These are phyloP conservation scores for Casaregolazyma lundiana DNA, from an alignment of 1,139 yeast genomes.

Conservation along the genomic window DNA sequence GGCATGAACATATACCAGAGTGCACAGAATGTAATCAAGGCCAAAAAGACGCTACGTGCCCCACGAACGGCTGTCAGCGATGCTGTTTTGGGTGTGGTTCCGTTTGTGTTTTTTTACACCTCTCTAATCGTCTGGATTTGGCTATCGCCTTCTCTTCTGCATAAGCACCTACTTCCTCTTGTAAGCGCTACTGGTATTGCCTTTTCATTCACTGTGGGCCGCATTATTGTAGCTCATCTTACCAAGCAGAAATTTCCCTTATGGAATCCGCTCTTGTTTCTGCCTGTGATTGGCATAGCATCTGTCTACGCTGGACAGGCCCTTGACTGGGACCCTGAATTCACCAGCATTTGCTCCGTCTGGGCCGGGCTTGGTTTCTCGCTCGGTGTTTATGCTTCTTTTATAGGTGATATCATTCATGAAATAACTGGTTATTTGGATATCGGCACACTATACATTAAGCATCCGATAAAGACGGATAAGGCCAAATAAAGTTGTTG, in stretches of 20 bases:
- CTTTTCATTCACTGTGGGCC: constrained; percentile 80
- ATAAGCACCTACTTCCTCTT: constrained; percentile 51
- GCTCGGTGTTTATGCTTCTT: constrained; percentile 71
- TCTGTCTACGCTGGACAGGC: constrained; percentile 31
- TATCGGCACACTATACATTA: constrained; percentile 79
- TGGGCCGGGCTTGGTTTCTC: constrained; percentile 76
- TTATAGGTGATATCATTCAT: constrained; percentile 72
- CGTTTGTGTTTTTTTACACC: constrained; percentile 63
- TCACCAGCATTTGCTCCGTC: constrained; percentile 31
- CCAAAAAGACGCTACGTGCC: constrained; percentile 39
- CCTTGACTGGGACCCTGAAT: constrained; percentile 29
- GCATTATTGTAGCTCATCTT: constrained; percentile 83
- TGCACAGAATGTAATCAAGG: constrained; percentile 58
- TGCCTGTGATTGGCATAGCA: constrained; percentile 57
- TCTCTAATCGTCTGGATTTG: constrained; percentile 47
- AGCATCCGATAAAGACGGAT: constrained; percentile 41
- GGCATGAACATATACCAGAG: constrained; percentile 72
- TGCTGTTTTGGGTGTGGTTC: constrained; percentile 62
- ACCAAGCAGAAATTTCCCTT: constrained; percentile 75
- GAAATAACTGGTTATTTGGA: constrained; percentile 82
- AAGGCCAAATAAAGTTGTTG: neutral
- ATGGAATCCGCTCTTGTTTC: constrained; percentile 61
- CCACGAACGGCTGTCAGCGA: constrained; percentile 30
- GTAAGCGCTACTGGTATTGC: constrained; percentile 67
- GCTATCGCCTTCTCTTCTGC: constrained; percentile 44